These are phyloP conservation scores for Corchorus olitorius DNA, from an alignment of 345 rosid genomes.

Conservation along the genomic window DNA sequence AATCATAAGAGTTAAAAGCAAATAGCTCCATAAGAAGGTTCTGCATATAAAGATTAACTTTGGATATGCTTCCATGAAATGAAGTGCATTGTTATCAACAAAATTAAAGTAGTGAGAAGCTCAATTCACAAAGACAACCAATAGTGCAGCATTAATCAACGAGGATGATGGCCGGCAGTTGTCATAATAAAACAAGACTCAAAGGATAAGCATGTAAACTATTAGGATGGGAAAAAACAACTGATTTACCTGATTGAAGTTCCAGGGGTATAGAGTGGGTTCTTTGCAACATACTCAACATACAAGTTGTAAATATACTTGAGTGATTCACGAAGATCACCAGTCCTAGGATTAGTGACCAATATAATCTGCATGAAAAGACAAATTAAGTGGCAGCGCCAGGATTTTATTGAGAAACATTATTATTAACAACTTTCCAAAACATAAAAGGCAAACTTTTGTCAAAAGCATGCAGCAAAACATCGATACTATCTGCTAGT, in stretches of 20 bases:
- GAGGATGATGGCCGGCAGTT: no score
- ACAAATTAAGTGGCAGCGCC: background rate
- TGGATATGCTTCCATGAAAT: background rate
- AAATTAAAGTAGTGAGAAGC: background rate
- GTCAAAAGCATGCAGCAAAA: background rate
- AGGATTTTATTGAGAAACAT: background rate
- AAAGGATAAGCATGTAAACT: constrained; percentile 1
- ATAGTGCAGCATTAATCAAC: background rate
- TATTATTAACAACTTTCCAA: background rate
- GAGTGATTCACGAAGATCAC: constrained; percentile 79
- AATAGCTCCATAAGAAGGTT: background rate
- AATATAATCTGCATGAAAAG: constrained; percentile 59
- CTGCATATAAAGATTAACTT: background rate
- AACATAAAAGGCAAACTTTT: background rate
- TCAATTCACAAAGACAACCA: background rate
- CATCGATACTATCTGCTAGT: background rate
- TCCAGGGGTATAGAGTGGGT: constrained; percentile 79
- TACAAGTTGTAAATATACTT: constrained; percentile 88
- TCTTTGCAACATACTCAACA: constrained; percentile 83
- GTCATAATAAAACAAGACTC: background rate
- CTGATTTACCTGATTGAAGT: constrained; percentile 70
- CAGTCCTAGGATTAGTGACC: constrained; percentile 87
- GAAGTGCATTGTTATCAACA: background rate
- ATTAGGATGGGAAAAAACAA: background rate
- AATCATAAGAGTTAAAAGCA: background rate